phyloP scores from a whole-genome alignment of 2,329 filamentous ascomycete species.

The Nigrograna mackinnonii region DNA sequence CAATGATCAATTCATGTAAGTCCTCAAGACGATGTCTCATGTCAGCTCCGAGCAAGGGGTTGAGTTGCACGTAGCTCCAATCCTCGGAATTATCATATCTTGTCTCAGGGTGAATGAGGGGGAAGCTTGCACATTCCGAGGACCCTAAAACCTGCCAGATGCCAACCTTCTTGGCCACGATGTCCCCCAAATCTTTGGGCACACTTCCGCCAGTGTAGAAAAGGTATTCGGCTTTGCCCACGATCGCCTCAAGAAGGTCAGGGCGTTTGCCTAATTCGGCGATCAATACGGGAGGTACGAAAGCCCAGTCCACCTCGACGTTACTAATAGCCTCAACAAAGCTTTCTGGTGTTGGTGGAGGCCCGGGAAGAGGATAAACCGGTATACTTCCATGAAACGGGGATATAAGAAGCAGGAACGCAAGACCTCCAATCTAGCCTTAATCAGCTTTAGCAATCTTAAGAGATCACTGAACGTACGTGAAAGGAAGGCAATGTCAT shows the following conservation, averaged over 20 bases:
- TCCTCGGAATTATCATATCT: conserved; percentile 8
- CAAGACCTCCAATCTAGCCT: too few relatives aligned
- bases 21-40: conserved; percentile 16
- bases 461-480: too few relatives aligned
- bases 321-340: neutral
- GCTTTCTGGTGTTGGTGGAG: too few relatives aligned
- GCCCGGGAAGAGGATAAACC: too few relatives aligned
- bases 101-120: neutral
- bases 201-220: neutral
- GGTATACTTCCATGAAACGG: too few relatives aligned
- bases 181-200: neutral
- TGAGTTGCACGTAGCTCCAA: conserved; percentile 16
- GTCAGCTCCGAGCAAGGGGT: conserved; percentile 11
- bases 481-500: too few relatives aligned
- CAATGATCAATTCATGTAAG: conserved; percentile 11
- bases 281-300: conserved; percentile 1
- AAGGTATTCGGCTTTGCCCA: neutral
- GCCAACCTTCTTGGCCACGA: neutral
- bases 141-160: neutral
- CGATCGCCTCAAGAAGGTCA: neutral
- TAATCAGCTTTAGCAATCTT: too few relatives aligned
- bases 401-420: too few relatives aligned
- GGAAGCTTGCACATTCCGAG: neutral
- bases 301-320: neutral
- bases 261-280: conserved; percentile 1